Conservation (phyloP, 371 early-diverging fungal species). For the Batkoa obscura region DNA sequence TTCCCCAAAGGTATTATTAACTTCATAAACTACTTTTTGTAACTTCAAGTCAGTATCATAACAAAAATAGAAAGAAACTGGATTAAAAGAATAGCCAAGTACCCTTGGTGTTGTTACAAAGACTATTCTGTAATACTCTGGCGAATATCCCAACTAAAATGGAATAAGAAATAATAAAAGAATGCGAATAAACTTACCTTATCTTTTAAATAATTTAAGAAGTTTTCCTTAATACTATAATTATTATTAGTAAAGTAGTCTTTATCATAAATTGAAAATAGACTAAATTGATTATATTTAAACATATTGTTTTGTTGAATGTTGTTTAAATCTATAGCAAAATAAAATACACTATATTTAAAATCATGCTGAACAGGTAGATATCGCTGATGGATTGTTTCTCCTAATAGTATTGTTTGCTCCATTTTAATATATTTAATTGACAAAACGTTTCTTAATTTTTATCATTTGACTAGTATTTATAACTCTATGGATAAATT, state of each 20-base stretch:
- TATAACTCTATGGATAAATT: no score
- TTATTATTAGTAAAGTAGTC: neutral
- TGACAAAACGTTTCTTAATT: no score
- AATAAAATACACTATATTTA: constrained; percentile 7
- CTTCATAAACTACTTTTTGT: constrained; percentile 18
- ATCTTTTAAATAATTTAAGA: neutral
- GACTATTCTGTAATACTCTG: constrained; percentile 9
- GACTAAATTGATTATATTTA: neutral
- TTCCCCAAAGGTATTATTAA: constrained; percentile 36
- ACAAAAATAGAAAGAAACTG: constrained; percentile 24
- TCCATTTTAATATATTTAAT: no score
- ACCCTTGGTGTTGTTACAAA: constrained; percentile 26
- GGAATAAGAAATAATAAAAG: neutral
- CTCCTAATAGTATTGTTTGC: no score
- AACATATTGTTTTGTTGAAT: neutral
- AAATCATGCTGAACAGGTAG: neutral
- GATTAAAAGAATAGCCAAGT: constrained; percentile 27
- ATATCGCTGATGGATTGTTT: neutral
- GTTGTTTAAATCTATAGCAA: constrained; percentile 4
- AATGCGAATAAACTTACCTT: neutral
- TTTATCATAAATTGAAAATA: neutral
- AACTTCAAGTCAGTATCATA: constrained; percentile 10
- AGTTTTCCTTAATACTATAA: neutral
- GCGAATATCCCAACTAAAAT: neutral
- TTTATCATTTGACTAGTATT: no score